These are phyloP conservation scores for Euphorbia pulcherrima DNA, from an alignment of 345 rosid genomes.

Conservation along the genomic window DNA sequence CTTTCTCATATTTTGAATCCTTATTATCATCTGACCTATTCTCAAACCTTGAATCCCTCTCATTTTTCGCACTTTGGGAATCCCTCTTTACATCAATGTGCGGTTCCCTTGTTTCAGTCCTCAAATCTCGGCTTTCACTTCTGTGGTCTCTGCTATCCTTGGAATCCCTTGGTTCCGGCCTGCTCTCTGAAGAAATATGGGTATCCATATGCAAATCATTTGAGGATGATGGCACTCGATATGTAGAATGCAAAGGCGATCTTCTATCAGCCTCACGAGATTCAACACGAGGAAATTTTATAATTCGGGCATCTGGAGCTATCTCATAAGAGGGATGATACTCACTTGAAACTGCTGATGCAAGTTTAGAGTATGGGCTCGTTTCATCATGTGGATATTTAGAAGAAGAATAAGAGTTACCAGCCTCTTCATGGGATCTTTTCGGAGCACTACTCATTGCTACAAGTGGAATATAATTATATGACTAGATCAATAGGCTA, in stretches of 20 bases:
- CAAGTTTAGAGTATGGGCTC: constrained; percentile 52
- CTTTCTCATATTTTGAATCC: constrained; percentile 62
- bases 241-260: constrained; percentile 63
- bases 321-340: constrained; percentile 54
- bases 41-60: constrained; percentile 67
- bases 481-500: background rate
- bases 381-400: constrained; percentile 76
- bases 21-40: constrained; percentile 60
- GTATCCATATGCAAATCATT: constrained; percentile 59
- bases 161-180: constrained; percentile 55
- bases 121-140: constrained; percentile 55
- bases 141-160: constrained; percentile 58
- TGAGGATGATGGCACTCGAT: constrained; percentile 47
- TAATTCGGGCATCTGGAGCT: constrained; percentile 49
- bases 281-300: constrained; percentile 62
- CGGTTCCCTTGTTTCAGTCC: constrained; percentile 56
- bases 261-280: constrained; percentile 76
- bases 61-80: constrained; percentile 52
- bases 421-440: constrained; percentile 80
- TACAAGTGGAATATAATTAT: constrained; percentile 1
- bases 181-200: constrained; percentile 41
- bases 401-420: constrained; percentile 60
- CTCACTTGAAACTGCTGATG: constrained; percentile 45
- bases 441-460: constrained; percentile 35
- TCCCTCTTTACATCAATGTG: constrained; percentile 70